These are phyloP conservation scores for Bauhinia variegata DNA, from an alignment of 306 rosid genomes.

Conservation along the genomic window DNA sequence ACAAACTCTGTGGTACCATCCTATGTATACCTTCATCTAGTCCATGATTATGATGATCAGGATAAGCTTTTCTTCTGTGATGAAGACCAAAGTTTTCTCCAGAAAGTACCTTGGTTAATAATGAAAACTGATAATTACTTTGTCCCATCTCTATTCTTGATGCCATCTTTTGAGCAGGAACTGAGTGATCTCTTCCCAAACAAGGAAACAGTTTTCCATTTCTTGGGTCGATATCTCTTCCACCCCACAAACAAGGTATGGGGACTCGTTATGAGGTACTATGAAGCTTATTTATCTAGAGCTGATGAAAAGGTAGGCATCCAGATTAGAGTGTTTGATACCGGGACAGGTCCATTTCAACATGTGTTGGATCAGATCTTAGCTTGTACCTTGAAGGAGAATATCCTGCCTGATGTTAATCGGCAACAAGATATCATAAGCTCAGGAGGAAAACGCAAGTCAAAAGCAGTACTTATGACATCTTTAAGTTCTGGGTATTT, in stretches of 20 bases:
- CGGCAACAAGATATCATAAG: constrained; percentile 27
- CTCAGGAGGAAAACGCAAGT: constrained; percentile 40
- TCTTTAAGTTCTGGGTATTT: constrained; percentile 67
- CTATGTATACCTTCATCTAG: constrained; percentile 66
- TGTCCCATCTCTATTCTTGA: constrained; percentile 65
- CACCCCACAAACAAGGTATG: constrained; percentile 72
- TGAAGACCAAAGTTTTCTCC: constrained; percentile 60
- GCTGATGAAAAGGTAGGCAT: constrained; percentile 73
- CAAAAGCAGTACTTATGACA: constrained; percentile 65
- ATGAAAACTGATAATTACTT: constrained; percentile 75
- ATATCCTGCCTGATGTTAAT: constrained; percentile 59
- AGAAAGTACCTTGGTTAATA: constrained; percentile 61
- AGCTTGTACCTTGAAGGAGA: constrained; percentile 57
- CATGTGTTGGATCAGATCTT: constrained; percentile 72
- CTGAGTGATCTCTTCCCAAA: constrained; percentile 64
- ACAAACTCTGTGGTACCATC: constrained; percentile 38
- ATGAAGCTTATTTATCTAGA: constrained; percentile 62
- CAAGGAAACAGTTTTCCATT: constrained; percentile 71
- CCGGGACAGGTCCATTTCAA: constrained; percentile 65
- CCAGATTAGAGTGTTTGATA: constrained; percentile 73
- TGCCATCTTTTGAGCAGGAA: constrained; percentile 73
- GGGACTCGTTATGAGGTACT: constrained; percentile 72
- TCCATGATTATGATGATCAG: constrained; percentile 64
- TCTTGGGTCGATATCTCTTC: constrained; percentile 72
- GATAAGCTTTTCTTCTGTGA: constrained; percentile 85